Conservation (phyloP, 768 basidiomycete genomes). For the Guyanaporus albipodus region DNA sequence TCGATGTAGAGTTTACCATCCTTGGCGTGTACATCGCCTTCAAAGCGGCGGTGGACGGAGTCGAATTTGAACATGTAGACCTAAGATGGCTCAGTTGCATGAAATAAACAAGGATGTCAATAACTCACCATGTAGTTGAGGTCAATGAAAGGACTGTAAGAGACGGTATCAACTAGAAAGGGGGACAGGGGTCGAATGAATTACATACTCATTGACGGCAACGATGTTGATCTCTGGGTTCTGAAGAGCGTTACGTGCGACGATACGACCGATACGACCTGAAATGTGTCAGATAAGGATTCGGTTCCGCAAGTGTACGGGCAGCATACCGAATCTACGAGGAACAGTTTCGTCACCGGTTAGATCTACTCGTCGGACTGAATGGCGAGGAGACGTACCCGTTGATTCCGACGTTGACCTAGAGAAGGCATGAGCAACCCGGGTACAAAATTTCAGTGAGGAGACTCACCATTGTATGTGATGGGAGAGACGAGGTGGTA, state of each 20-base stretch:
- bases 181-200: neutral
- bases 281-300: conserved; percentile 10
- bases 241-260: conserved; percentile 88
- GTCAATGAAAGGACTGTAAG: conserved; percentile 88
- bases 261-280: conserved; percentile 99
- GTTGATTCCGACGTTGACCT: conserved; percentile 94
- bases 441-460: neutral
- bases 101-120: neutral
- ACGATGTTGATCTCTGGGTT: conserved; percentile 76
- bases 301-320: neutral
- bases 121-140: conserved; percentile 87
- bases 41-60: conserved; percentile 90
- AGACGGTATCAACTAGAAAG: conserved; percentile 3
- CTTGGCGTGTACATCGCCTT: conserved; percentile 75
- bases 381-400: conserved; percentile 53
- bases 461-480: conserved; percentile 25
- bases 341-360: conserved; percentile 8
- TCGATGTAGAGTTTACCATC: conserved; percentile 89
- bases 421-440: conserved; percentile 3
- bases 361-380: conserved; percentile 7
- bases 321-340: conserved; percentile 64
- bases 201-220: conserved; percentile 87
- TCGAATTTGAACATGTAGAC: conserved; percentile 99
- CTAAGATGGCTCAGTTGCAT: conserved; percentile 34
- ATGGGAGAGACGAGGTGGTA: conserved; percentile 3